Conservation (phyloP, 495 filamentous ascomycete genomes). For the Podospora anserina region DNA sequence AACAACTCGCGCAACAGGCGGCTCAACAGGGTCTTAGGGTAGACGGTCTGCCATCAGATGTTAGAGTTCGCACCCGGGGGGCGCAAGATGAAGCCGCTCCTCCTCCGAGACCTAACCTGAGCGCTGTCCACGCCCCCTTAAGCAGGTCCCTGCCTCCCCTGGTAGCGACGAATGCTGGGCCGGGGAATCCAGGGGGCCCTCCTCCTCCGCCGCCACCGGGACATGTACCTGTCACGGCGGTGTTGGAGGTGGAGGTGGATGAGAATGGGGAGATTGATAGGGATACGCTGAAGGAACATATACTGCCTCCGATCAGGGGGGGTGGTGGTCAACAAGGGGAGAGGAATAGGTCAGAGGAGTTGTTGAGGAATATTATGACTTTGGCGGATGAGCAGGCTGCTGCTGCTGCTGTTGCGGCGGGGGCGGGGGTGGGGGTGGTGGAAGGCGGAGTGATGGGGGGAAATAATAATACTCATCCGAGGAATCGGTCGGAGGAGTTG, state of each 20-base stretch:
- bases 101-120: neutral
- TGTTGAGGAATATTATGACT: neutral
- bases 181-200: neutral
- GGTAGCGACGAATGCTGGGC: neutral
- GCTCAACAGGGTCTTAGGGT: slow-evolving; percentile 28
- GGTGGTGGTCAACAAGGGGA: neutral
- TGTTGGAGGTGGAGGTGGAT: neutral
- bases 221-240: neutral
- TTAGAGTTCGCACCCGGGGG: slow-evolving; percentile 39
- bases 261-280: neutral
- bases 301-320: slow-evolving; percentile 22
- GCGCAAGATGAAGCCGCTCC: slow-evolving; percentile 13
- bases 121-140: neutral
- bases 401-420: slow-evolving; percentile 4
- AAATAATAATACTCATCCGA: neutral
- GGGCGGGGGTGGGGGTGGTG: too few relatives aligned
- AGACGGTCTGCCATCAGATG: slow-evolving; percentile 45
- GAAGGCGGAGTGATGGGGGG: neutral
- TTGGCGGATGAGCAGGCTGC: neutral
- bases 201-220: too few relatives aligned
- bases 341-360: neutral
- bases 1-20: slow-evolving; percentile 4
- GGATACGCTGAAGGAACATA: slow-evolving; percentile 14
- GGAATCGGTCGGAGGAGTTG: slow-evolving; percentile 39
- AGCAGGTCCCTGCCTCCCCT: slow-evolving; percentile 9